phyloP scores from a whole-genome alignment of 192 early-diverging fungal genomes.

The Coemansia sp. region DNA sequence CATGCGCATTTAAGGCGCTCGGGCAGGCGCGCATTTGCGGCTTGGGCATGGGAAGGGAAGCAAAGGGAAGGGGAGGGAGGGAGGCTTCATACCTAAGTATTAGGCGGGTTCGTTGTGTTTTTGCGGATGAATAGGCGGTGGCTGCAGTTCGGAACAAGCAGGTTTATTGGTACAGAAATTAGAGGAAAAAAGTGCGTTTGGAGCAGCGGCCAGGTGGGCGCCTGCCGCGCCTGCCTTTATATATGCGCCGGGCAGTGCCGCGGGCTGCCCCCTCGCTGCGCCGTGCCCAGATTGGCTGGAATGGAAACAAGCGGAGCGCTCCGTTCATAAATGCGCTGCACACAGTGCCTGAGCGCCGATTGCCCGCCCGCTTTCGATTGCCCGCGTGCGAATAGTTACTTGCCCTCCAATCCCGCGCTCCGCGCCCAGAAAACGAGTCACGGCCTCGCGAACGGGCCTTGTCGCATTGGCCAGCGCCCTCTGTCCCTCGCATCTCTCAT shows the following conservation, averaged over 20 bases:
- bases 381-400: neutral
- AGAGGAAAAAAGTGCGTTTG: neutral
- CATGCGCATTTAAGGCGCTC: neutral
- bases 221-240: neutral
- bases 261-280: too few relatives aligned
- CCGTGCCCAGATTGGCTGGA: neutral
- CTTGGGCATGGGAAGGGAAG: neutral
- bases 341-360: constrained; percentile 1
- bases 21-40: neutral
- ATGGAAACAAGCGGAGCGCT: neutral
- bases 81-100: neutral
- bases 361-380: constrained; percentile 6
- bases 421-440: constrained; percentile 1
- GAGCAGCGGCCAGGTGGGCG: neutral
- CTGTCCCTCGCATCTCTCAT: neutral
- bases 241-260: neutral
- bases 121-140: constrained; percentile 1
- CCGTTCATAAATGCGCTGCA: neutral
- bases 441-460: neutral
- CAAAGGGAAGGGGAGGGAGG: too few relatives aligned
- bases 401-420: neutral
- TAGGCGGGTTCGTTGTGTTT: neutral
- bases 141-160: constrained; percentile 2
- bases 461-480: neutral
- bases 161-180: constrained; percentile 9